These are phyloP conservation scores for Geotrichum histeridarum DNA, from an alignment of 1,139 yeast species.

Conservation along the genomic window DNA sequence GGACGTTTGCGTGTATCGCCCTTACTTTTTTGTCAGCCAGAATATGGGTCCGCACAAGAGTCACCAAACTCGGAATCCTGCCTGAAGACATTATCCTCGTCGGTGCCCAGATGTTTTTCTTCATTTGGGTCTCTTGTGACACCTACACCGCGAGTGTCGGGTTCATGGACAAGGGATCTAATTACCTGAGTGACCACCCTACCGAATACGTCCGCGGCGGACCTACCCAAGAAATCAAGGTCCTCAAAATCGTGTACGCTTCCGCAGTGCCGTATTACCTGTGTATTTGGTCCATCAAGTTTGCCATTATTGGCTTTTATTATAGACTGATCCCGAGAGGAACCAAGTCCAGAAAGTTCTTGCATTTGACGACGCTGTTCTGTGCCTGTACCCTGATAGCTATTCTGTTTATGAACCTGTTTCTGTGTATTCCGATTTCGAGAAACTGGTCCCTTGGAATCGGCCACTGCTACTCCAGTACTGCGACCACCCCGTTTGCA, in stretches of 20 bases:
- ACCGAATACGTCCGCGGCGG: constrained; percentile 24
- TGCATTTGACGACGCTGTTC: constrained; percentile 24
- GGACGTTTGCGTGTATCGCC: constrained; percentile 28
- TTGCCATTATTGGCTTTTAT: constrained; percentile 32
- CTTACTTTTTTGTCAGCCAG: constrained; percentile 25
- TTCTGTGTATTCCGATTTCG: constrained; percentile 32
- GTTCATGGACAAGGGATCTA: constrained; percentile 30
- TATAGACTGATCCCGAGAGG: constrained; percentile 30
- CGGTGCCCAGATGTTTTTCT: constrained; percentile 29
- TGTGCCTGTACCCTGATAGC: constrained; percentile 23
- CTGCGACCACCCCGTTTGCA: constrained; percentile 30
- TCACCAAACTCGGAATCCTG: constrained; percentile 29
- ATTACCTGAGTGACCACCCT: constrained; percentile 27
- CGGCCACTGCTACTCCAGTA: constrained; percentile 30
- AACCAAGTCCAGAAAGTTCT: constrained; percentile 26
- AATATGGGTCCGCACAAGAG: constrained; percentile 26
- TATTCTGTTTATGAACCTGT: constrained; percentile 27
- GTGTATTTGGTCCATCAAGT: constrained; percentile 32
- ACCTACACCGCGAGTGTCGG: constrained; percentile 29
- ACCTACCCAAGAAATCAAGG: constrained; percentile 21
- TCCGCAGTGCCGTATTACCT: constrained; percentile 33
- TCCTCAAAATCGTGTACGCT: constrained; percentile 31
- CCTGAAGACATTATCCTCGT: constrained; percentile 30
- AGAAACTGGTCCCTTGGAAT: constrained; percentile 30
- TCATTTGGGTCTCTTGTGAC: constrained; percentile 32